phyloP scores from a whole-genome alignment of 2,329 filamentous ascomycete species.

The Cladosporium sp. region DNA sequence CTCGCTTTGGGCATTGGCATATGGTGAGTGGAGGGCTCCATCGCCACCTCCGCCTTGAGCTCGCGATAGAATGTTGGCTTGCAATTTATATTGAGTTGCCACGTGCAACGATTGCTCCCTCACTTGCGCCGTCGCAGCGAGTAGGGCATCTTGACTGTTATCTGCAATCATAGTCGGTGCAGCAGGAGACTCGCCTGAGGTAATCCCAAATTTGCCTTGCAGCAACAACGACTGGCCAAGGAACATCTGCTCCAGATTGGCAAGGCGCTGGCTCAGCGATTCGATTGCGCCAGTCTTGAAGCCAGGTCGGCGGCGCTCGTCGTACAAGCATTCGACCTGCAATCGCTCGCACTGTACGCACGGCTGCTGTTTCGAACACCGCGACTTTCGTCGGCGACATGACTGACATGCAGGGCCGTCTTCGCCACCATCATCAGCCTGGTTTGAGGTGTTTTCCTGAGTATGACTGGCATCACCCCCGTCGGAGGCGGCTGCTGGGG shows the following conservation, averaged over 20 bases:
- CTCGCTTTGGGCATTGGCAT: too few relatives aligned
- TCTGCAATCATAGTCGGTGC: neutral
- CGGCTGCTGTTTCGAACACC: neutral
- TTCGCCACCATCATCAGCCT: neutral
- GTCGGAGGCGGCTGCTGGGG: neutral
- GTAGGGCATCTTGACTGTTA: neutral
- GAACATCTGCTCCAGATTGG: constrained; percentile 3
- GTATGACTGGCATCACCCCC: neutral
- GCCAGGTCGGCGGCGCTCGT: neutral
- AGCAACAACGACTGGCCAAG: neutral
- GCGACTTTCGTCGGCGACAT: neutral
- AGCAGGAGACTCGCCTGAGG: neutral
- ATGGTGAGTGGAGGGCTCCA: too few relatives aligned
- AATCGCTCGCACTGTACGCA: neutral
- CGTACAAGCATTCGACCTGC: neutral
- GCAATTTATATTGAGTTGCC: neutral
- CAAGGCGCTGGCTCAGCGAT: neutral
- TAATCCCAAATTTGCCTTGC: neutral
- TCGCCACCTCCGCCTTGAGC: too few relatives aligned
- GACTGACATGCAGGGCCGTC: neutral
- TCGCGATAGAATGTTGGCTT: too few relatives aligned
- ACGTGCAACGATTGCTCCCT: neutral
- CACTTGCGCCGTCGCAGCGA: neutral
- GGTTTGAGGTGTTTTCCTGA: neutral
- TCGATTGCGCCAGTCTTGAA: neutral